Conservation (phyloP, 164 flowering plant genomes). For the Amborella trichopoda region DNA sequence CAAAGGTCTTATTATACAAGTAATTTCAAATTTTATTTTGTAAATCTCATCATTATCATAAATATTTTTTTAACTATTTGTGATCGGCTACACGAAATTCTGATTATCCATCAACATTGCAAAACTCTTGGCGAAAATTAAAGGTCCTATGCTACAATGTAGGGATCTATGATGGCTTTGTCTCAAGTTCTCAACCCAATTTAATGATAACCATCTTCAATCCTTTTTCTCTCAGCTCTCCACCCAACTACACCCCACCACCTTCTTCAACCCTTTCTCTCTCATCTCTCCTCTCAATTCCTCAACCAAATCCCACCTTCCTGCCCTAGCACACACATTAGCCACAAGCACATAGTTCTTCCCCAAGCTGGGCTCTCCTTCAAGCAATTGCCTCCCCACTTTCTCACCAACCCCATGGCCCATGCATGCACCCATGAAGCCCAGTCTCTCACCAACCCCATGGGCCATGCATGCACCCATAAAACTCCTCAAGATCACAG, state of each 20-base stretch:
- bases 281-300: conserved; percentile 29
- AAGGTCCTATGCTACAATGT: too few species aligned
- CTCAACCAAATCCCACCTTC: conserved; percentile 23
- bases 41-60: too few species aligned
- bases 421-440: too few species aligned
- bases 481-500: conserved; percentile 42
- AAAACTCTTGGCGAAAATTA: too few species aligned
- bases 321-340: conserved; percentile 21
- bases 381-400: conserved; percentile 21
- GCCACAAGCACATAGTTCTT: conserved; percentile 50
- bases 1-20: too few species aligned
- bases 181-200: too few species aligned
- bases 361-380: conserved; percentile 39
- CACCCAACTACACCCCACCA: conserved; percentile 47
- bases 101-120: too few species aligned
- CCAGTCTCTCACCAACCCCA: conserved; percentile 15
- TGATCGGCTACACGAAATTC: too few species aligned
- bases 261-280: conserved; percentile 34
- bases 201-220: too few species aligned
- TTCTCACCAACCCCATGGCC: conserved; percentile 21
- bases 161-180: too few species aligned
- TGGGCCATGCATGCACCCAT: conserved; percentile 36
- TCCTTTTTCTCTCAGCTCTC: conserved; percentile 8
- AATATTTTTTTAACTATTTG: too few species aligned
- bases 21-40: too few species aligned